These are phyloP conservation scores for Cystobasidiaceae sp. DNA, from an alignment of 1,284 basidiomycete species.

Conservation along the genomic window DNA sequence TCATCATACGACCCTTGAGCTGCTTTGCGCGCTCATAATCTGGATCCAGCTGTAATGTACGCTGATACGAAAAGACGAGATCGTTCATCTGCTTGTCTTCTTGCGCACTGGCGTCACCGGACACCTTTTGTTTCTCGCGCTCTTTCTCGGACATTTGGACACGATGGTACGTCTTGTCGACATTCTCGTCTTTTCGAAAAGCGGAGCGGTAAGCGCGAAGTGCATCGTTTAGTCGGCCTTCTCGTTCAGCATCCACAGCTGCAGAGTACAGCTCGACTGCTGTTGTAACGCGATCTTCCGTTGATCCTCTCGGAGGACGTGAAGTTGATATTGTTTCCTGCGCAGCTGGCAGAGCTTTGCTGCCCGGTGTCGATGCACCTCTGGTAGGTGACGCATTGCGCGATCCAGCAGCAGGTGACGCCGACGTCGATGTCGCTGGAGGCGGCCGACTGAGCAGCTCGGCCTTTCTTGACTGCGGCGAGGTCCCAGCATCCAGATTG, in stretches of 20 bases:
- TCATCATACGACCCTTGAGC: slow-evolving; percentile 28
- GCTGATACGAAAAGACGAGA: slow-evolving; percentile 37
- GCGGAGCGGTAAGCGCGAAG: slow-evolving; percentile 36
- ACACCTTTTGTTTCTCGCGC: neutral
- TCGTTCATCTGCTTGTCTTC: slow-evolving; percentile 23
- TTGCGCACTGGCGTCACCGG: neutral
- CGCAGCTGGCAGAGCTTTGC: too few relatives aligned
- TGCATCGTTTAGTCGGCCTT: slow-evolving; percentile 39
- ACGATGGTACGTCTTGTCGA: slow-evolving; percentile 38
- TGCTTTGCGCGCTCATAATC: slow-evolving; percentile 37
- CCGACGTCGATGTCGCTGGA: neutral
- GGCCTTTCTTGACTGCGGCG: slow-evolving; percentile 14
- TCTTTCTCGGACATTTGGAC: neutral
- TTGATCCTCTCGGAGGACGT: too few relatives aligned
- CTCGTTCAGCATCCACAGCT: slow-evolving; percentile 37
- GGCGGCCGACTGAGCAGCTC: slow-evolving; percentile 13
- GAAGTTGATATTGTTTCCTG: too few relatives aligned
- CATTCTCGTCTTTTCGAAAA: slow-evolving; percentile 39
- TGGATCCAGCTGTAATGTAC: slow-evolving; percentile 38
- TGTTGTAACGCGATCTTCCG: slow-evolving; percentile 4
- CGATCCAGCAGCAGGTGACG: neutral
- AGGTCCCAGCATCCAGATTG: neutral
- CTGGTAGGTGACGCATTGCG: neutral
- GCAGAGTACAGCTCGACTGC: slow-evolving; percentile 39
- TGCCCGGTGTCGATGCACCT: neutral